Conservation (phyloP, 495 filamentous ascomycete species). For the Trichocladium uniseriatum region DNA sequence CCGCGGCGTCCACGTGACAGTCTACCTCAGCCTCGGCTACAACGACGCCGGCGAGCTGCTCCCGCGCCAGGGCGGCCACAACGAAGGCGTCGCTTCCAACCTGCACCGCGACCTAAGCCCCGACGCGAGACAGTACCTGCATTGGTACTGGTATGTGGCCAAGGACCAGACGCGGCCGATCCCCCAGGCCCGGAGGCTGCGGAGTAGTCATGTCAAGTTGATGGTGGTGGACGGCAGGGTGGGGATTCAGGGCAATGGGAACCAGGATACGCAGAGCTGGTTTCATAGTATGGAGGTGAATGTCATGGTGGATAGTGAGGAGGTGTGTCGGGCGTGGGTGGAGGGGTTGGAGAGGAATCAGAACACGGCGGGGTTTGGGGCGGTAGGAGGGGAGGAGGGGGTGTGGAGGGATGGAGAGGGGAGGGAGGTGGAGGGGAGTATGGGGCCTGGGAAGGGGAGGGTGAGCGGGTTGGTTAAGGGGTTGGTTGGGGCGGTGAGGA, state of each 20-base stretch:
- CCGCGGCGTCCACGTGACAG: slow-evolving; percentile 55
- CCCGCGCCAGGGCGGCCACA: slow-evolving; percentile 65
- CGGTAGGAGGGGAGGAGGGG: slow-evolving; percentile 46
- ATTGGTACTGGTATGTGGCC: slow-evolving; percentile 58
- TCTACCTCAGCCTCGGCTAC: slow-evolving; percentile 67
- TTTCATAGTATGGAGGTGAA: slow-evolving; percentile 71
- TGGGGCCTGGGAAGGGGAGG: slow-evolving; percentile 48
- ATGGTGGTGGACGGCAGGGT: slow-evolving; percentile 61
- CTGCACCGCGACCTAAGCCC: slow-evolving; percentile 45
- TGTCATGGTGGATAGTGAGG: slow-evolving; percentile 54
- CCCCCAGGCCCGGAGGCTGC: slow-evolving; percentile 48
- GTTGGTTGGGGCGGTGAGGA: slow-evolving; percentile 49
- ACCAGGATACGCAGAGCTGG: slow-evolving; percentile 76
- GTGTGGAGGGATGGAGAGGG: slow-evolving; percentile 51
- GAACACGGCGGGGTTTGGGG: slow-evolving; percentile 58
- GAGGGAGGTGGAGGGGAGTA: slow-evolving; percentile 46
- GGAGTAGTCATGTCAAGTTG: slow-evolving; percentile 67
- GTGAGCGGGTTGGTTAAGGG: slow-evolving; percentile 58
- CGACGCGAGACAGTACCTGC: slow-evolving; percentile 39
- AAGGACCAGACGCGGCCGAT: slow-evolving; percentile 63
- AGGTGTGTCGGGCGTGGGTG: slow-evolving; percentile 54
- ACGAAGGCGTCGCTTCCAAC: slow-evolving; percentile 55
- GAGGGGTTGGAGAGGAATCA: slow-evolving; percentile 56
- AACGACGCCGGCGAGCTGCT: slow-evolving; percentile 70
- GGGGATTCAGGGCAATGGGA: slow-evolving; percentile 64